These are phyloP conservation scores for Alternaria metachromatica DNA, from an alignment of 2,329 filamentous ascomycete species.

Conservation along the genomic window DNA sequence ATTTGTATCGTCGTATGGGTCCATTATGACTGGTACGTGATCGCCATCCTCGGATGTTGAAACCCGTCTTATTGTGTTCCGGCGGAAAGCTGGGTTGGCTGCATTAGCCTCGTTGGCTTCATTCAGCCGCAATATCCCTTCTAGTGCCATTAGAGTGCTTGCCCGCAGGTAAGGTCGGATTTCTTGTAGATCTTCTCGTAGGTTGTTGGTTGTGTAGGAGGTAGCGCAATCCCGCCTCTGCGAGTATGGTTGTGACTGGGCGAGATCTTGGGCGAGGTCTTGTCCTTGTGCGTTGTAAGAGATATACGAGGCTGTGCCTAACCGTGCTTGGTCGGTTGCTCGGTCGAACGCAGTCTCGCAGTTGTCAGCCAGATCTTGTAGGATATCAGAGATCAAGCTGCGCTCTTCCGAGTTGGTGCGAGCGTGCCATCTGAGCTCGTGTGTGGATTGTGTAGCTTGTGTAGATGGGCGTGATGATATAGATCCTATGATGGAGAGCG, in stretches of 20 bases:
- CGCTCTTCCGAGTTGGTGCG: constrained; percentile 3
- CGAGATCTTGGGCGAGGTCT: constrained; percentile 9
- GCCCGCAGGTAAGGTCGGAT: constrained; percentile 12
- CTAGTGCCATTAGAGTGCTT: constrained; percentile 9
- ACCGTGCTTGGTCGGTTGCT: constrained; percentile 12
- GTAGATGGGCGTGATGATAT: constrained; percentile 1
- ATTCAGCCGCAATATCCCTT: constrained; percentile 12
- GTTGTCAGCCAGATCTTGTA: constrained; percentile 25
- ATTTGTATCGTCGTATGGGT: constrained; percentile 17
- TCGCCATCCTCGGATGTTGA: constrained; percentile 5
- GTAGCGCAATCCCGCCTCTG: constrained; percentile 5
- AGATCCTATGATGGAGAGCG: background rate
- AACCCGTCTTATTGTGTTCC: background rate
- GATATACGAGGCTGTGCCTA: constrained; percentile 11
- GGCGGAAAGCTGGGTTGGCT: background rate
- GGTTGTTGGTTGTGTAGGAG: constrained; percentile 8
- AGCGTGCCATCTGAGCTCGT: background rate
- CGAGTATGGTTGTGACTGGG: constrained; percentile 1
- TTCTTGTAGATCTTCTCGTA: constrained; percentile 12
- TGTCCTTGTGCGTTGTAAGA: background rate
- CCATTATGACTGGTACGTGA: constrained; percentile 15
- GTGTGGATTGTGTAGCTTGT: background rate
- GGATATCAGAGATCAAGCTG: constrained; percentile 21
- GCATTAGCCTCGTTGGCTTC: background rate
- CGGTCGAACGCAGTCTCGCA: constrained; percentile 21